Percentiles rank a stretch among this genome's conserved stretches.
phyloP scores from a whole-genome alignment of 345 rosid species.

The Hypericum androsaemum region DNA sequence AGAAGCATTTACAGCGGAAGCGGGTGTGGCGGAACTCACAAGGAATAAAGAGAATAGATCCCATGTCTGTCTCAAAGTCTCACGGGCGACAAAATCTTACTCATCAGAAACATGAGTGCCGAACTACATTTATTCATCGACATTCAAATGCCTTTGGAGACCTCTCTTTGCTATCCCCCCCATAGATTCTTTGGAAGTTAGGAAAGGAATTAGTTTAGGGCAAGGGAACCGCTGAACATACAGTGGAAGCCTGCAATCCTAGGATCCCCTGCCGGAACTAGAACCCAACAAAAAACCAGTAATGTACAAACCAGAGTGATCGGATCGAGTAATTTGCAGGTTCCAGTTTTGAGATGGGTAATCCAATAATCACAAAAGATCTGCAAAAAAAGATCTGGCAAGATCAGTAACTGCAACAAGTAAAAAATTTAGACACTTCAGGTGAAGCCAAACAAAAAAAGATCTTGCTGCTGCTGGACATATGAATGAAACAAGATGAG shows the following conservation, averaged over 20 bases:
- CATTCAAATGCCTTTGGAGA: slow-evolving; percentile 4
- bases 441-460: too few species aligned
- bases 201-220: not conserved
- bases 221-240: not conserved
- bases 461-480: too few species aligned
- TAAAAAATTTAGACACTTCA: too few species aligned
- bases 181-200: not conserved
- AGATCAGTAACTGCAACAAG: too few species aligned
- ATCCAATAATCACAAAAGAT: too few species aligned
- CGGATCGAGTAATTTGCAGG: too few species aligned
- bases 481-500: too few species aligned
- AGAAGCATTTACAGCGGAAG: too few species aligned
- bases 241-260: slow-evolving; percentile 11
- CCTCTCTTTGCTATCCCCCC: slow-evolving; percentile 12
- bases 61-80: not conserved
- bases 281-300: slow-evolving; percentile 14
- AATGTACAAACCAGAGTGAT: slow-evolving; percentile 19
- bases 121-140: slow-evolving; percentile 20
- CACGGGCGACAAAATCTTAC: not conserved
- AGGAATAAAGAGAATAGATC: not conserved
- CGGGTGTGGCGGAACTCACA: not conserved
- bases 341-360: too few species aligned
- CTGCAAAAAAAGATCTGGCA: too few species aligned
- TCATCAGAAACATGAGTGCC: slow-evolving; percentile 6
- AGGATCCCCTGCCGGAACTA: slow-evolving; percentile 9